Evolutionary conservation across 2,329 filamentous ascomycete species (phyloP).

Genomic region (Pseudopyricularia cyperi): DNA sequence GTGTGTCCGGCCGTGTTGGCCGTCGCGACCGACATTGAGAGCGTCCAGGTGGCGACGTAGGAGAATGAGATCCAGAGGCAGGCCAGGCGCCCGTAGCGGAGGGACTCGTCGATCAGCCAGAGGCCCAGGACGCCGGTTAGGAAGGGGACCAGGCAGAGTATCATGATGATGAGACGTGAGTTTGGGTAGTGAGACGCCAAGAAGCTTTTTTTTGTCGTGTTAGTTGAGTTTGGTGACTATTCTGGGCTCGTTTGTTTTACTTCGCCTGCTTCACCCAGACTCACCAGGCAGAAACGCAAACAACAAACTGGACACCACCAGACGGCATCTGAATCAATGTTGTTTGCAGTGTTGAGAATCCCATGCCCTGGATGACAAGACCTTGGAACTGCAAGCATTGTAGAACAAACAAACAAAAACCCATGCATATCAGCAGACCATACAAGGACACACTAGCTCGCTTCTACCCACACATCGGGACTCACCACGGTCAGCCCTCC

Average conservation of each 20-base stretch:
- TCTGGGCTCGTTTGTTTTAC: not conserved
- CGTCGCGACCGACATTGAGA: slow-evolving; percentile 13
- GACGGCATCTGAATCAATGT: slow-evolving; percentile 6
- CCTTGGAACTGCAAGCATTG: slow-evolving; percentile 4
- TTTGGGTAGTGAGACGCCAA: not conserved
- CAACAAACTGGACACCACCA: slow-evolving; percentile 5
- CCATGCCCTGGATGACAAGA: slow-evolving; percentile 9
- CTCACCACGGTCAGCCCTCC: slow-evolving; percentile 6
- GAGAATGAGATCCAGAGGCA: slow-evolving; percentile 16
- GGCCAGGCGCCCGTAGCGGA: slow-evolving; percentile 10
- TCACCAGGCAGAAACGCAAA: not conserved
- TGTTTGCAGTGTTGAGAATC: slow-evolving; percentile 4
- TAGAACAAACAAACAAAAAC: not conserved
- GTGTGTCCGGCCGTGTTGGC: slow-evolving; percentile 8
- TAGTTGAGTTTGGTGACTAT: not conserved
- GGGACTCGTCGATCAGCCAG: slow-evolving; percentile 6
- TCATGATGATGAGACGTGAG: slow-evolving; percentile 8
- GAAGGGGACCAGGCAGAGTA: slow-evolving; percentile 7
- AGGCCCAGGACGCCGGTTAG: slow-evolving; percentile 7
- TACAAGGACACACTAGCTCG: too few relatives aligned
- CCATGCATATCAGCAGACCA: too few relatives aligned
- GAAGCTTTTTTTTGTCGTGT: not conserved
- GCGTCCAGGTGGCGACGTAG: slow-evolving; percentile 11
- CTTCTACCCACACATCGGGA: too few relatives aligned
- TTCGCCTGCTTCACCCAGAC: not conserved